Percentiles rank a stretch among this genome's conserved stretches.
phyloP scores from a whole-genome alignment of 1,284 basidiomycete species.

The Trametes polyzona region DNA sequence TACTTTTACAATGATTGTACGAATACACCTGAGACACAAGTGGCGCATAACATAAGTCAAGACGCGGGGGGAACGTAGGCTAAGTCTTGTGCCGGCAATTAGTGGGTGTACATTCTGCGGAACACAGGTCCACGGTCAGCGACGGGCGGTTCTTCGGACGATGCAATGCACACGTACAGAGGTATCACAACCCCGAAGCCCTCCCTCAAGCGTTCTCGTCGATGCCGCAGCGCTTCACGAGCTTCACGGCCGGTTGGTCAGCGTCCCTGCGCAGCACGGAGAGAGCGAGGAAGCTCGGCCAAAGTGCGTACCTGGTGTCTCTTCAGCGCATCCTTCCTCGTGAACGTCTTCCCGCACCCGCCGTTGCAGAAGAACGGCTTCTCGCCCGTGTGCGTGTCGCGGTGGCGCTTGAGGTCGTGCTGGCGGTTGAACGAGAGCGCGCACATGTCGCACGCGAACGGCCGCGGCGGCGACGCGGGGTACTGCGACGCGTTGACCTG shows the following conservation, averaged over 20 bases:
- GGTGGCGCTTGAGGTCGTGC: constrained; percentile 80
- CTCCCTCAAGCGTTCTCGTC: constrained; percentile 55
- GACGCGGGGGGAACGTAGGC: constrained; percentile 25
- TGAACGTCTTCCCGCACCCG: constrained; percentile 82
- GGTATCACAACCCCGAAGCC: constrained; percentile 24
- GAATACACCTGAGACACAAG: constrained; percentile 28
- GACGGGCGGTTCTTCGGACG: background rate
- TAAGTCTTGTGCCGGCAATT: constrained; percentile 29
- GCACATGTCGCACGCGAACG: constrained; percentile 78
- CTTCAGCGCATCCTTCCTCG: constrained; percentile 80
- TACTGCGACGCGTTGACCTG: constrained; percentile 49
- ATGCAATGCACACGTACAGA: constrained; percentile 12
- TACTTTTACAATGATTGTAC: constrained; percentile 30
- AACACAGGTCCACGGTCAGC: constrained; percentile 16
- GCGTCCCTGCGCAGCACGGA: background rate
- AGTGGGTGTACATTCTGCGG: constrained; percentile 29
- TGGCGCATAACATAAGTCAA: constrained; percentile 26
- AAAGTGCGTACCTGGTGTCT: constrained; percentile 66
- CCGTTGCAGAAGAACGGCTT: constrained; percentile 82
- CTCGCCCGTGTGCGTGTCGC: constrained; percentile 80
- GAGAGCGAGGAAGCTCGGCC: background rate
- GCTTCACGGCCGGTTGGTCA: constrained; percentile 45
- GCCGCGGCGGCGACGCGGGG: constrained; percentile 67
- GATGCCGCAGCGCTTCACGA: constrained; percentile 77
- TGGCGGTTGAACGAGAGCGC: constrained; percentile 82